A percentile compares a stretch with the other conserved stretches of the same genome.
These are phyloP conservation scores for Hygrophorus pudorinus DNA, from an alignment of 768 basidiomycete species.

Conservation along the genomic window DNA sequence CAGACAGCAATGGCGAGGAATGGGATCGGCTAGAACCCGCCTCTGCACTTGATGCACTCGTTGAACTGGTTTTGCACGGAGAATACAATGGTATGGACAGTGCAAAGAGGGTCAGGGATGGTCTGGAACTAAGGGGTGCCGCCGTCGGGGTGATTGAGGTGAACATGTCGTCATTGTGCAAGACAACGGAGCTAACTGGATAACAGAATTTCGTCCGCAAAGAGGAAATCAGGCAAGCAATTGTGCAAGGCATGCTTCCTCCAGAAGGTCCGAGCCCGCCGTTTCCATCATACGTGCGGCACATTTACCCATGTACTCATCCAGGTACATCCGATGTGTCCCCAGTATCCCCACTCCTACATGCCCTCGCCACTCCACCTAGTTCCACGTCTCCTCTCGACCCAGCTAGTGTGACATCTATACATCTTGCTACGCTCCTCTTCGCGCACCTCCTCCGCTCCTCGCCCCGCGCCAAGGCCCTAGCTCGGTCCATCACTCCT, in stretches of 20 bases:
- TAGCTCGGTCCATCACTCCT: conserved; percentile 58
- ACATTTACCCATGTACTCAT: conserved; percentile 1
- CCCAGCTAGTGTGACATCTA: conserved; percentile 45
- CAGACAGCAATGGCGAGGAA: conserved; percentile 83
- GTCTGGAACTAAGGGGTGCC: conserved; percentile 63
- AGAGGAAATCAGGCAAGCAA: conserved; percentile 59
- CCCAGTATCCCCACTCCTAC: conserved; percentile 56
- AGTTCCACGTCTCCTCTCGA: conserved; percentile 31
- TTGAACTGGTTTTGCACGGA: conserved; percentile 77
- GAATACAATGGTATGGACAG: conserved; percentile 71
- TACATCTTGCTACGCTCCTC: conserved; percentile 66
- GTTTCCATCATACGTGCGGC: neutral
- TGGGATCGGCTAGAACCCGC: conserved; percentile 82
- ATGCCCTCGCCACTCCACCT: conserved; percentile 58
- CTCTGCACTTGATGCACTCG: conserved; percentile 73
- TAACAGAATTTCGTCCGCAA: conserved; percentile 65
- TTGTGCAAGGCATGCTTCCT: conserved; percentile 67
- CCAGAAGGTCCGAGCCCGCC: conserved; percentile 32
- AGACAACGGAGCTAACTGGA: conserved; percentile 1
- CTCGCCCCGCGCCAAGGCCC: conserved; percentile 51
- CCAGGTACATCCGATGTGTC: conserved; percentile 27
- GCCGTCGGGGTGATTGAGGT: conserved; percentile 84
- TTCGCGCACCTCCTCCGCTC: conserved; percentile 72
- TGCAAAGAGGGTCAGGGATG: conserved; percentile 51
- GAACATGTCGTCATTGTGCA: conserved; percentile 2